Conservation (phyloP, 768 basidiomycete species). For the Calocybe cyanea region DNA sequence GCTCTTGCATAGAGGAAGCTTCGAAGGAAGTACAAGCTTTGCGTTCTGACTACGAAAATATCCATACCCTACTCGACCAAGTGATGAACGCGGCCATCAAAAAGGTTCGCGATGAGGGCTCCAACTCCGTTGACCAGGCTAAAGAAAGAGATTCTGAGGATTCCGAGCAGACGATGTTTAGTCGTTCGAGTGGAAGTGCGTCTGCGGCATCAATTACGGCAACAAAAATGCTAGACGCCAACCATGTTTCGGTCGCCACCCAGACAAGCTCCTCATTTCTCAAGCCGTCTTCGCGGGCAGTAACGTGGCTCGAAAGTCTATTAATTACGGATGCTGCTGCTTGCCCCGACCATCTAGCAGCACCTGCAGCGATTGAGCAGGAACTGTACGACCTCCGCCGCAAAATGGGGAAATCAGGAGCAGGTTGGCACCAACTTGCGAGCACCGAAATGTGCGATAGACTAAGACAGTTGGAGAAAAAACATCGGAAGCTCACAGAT, state of each 20-base stretch:
- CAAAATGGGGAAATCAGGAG: constrained; percentile 12
- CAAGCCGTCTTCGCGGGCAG: constrained; percentile 3
- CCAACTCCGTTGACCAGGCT: constrained; percentile 27
- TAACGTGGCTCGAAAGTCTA: constrained; percentile 32
- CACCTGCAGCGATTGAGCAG: constrained; percentile 25
- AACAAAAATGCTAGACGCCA: constrained; percentile 12
- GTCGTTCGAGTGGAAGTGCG: constrained; percentile 12
- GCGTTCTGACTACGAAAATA: constrained; percentile 39
- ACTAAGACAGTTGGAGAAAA: constrained; percentile 40
- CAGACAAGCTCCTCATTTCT: constrained; percentile 26
- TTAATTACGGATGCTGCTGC: constrained; percentile 26
- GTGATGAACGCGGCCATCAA: constrained; percentile 42
- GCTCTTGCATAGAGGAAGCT: constrained; percentile 48
- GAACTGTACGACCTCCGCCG: constrained; percentile 23
- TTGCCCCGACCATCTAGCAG: constrained; percentile 25
- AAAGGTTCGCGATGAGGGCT: constrained; percentile 34
- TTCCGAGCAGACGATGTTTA: constrained; percentile 52
- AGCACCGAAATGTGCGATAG: constrained; percentile 28
- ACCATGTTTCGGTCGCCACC: constrained; percentile 20
- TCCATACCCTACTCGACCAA: constrained; percentile 39
- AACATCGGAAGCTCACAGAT: constrained; percentile 35
- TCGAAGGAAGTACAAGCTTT: constrained; percentile 45
- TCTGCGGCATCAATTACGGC: constrained; percentile 14
- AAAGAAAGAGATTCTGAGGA: constrained; percentile 62
- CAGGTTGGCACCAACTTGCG: constrained; percentile 14